Evolutionary conservation across 129 eudicot genomes (phyloP).

Genomic region (Pseudognaphalium luteoalbum): DNA sequence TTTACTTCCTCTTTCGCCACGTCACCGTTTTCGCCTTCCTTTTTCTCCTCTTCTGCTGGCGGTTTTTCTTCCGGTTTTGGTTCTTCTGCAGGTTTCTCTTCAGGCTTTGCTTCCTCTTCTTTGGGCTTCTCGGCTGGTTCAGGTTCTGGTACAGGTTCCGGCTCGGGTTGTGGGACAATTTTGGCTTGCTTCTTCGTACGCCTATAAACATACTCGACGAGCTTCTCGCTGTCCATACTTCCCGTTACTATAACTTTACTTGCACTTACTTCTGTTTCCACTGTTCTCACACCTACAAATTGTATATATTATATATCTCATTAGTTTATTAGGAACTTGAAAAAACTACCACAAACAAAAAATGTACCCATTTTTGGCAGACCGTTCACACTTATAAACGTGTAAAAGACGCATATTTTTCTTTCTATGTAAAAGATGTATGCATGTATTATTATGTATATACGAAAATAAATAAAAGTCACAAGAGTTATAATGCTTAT

Average conservation of each 20-base stretch:
- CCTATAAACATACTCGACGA: constrained; percentile 83
- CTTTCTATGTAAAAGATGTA: not conserved
- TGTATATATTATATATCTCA: not conserved
- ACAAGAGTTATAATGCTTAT: not conserved
- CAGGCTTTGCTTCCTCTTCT: constrained; percentile 42
- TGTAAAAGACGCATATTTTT: not conserved
- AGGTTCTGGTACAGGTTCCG: constrained; percentile 47
- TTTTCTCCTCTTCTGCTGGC: constrained; percentile 25
- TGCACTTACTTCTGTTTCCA: constrained; percentile 75
- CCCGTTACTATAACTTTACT: constrained; percentile 92
- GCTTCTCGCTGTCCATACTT: constrained; percentile 75
- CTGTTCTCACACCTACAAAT: constrained; percentile 80
- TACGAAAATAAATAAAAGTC: not conserved
- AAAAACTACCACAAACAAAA: not conserved
- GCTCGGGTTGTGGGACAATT: constrained; percentile 79
- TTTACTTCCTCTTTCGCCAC: constrained; percentile 14
- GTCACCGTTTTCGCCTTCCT: constrained; percentile 32
- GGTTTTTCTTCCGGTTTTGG: constrained; percentile 37
- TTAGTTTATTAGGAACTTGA: not conserved
- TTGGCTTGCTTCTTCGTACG: constrained; percentile 85
- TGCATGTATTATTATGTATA: not conserved
- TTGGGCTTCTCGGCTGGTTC: constrained; percentile 42
- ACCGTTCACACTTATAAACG: not conserved
- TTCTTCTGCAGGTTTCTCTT: constrained; percentile 40
- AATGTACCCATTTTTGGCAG: not conserved